phyloP scores from a whole-genome alignment of 306 rosid species.

The Luffa acutangula region DNA sequence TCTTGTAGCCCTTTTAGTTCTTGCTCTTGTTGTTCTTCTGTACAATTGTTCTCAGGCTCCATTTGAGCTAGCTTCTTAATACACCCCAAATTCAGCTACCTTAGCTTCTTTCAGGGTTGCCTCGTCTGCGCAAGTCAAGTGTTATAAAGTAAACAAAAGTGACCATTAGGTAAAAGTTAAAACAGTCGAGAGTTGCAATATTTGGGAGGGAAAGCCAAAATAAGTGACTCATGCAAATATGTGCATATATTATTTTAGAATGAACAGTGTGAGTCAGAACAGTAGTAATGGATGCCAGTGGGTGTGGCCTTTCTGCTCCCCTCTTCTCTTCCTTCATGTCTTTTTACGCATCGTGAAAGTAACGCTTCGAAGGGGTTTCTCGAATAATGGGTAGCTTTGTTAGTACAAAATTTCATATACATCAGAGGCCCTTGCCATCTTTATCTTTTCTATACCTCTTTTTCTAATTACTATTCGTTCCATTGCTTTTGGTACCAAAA shows the following conservation, averaged over 20 bases:
- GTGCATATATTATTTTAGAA: slow-evolving; percentile 12
- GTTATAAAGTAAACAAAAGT: background rate
- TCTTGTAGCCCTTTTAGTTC: background rate
- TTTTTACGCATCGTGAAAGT: slow-evolving; percentile 52
- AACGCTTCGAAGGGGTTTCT: slow-evolving; percentile 51
- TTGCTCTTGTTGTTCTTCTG: slow-evolving; percentile 7
- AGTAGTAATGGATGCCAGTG: slow-evolving; percentile 6
- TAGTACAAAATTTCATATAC: slow-evolving; percentile 2
- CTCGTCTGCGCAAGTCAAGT: background rate
- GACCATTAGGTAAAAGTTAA: background rate
- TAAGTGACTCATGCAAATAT: background rate
- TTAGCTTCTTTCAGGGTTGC: background rate
- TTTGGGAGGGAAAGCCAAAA: background rate
- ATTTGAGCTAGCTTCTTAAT: slow-evolving; percentile 14
- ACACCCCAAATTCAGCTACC: background rate
- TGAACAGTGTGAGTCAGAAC: slow-evolving; percentile 16
- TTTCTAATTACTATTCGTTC: background rate
- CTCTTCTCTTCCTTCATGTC: slow-evolving; percentile 22
- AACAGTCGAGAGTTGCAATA: background rate
- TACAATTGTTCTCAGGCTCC: slow-evolving; percentile 32
- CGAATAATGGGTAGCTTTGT: slow-evolving; percentile 47
- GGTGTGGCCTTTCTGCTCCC: slow-evolving; percentile 36
- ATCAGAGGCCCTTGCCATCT: background rate
- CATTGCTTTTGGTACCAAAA: slow-evolving; percentile 4
- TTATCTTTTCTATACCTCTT: background rate